A percentile compares a stretch with the other conserved stretches of the same genome.
phyloP scores from a whole-genome alignment of 2,329 filamentous ascomycete species.

The Orbilia oligospora region DNA sequence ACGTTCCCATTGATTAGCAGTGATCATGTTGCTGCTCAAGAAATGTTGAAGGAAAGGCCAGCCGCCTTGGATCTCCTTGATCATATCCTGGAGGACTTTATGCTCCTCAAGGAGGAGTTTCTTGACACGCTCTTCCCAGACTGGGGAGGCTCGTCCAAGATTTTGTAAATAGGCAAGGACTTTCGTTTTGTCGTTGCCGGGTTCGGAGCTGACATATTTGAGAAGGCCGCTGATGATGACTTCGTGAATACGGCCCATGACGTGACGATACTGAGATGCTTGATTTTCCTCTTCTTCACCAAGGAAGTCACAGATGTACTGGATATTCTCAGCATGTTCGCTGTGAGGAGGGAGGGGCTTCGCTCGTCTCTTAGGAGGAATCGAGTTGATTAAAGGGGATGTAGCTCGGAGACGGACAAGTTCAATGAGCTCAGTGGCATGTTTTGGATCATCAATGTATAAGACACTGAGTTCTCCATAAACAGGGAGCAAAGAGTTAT shows the following conservation, averaged over 20 bases:
- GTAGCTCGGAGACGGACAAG: slow-evolving; percentile 28
- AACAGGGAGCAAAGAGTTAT: slow-evolving; percentile 23
- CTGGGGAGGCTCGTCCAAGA: slow-evolving; percentile 39
- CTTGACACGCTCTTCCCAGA: slow-evolving; percentile 55
- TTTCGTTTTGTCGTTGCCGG: not conserved
- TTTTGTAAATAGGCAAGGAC: slow-evolving; percentile 28
- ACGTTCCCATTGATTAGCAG: slow-evolving; percentile 26
- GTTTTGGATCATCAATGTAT: slow-evolving; percentile 43
- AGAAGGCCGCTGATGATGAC: slow-evolving; percentile 30
- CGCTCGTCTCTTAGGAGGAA: slow-evolving; percentile 11
- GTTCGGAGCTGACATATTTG: slow-evolving; percentile 31
- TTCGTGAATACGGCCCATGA: slow-evolving; percentile 45
- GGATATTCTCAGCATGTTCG: slow-evolving; percentile 23
- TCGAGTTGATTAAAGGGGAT: slow-evolving; percentile 31
- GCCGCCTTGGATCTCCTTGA: slow-evolving; percentile 40
- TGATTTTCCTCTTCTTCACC: slow-evolving; percentile 32
- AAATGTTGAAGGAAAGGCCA: slow-evolving; percentile 26
- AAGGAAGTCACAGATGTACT: slow-evolving; percentile 14
- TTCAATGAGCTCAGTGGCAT: slow-evolving; percentile 47
- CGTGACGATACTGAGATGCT: slow-evolving; percentile 31
- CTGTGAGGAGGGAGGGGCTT: slow-evolving; percentile 24
- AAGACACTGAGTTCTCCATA: slow-evolving; percentile 35
- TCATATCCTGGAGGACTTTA: slow-evolving; percentile 43
- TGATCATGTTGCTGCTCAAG: slow-evolving; percentile 16
- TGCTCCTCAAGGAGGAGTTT: slow-evolving; percentile 53